These are phyloP conservation scores for Phellopilus nigrolimitatus DNA, from an alignment of 1,284 basidiomycete species.

Conservation along the genomic window DNA sequence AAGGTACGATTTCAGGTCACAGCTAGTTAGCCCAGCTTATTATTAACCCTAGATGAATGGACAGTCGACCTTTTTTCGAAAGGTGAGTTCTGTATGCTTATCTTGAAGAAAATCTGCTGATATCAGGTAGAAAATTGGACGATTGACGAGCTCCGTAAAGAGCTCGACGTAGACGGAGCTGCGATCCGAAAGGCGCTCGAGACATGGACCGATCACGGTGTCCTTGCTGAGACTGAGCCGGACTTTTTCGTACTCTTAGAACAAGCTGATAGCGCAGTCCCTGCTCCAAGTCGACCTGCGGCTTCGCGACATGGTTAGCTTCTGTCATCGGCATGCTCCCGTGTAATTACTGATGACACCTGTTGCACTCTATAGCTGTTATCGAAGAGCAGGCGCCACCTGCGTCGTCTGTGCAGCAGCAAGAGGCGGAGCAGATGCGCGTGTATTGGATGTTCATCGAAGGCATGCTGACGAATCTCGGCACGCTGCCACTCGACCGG, in stretches of 20 bases:
- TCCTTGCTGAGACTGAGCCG: conserved; percentile 63
- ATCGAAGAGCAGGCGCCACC: conserved; percentile 38
- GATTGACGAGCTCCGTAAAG: conserved; percentile 56
- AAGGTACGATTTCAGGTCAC: conserved; percentile 38
- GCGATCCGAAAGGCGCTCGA: conserved; percentile 68
- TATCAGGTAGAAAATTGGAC: conserved; percentile 40
- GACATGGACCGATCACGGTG: conserved; percentile 81
- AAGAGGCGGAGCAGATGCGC: conserved; percentile 79
- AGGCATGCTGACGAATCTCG: conserved; percentile 82
- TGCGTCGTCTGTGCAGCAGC: conserved; percentile 58
- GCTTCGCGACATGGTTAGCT: conserved; percentile 31
- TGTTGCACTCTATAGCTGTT: conserved; percentile 6
- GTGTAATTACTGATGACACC: conserved; percentile 5
- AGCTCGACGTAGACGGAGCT: conserved; percentile 60
- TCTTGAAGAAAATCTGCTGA: not conserved
- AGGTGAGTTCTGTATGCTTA: not conserved
- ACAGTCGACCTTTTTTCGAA: not conserved
- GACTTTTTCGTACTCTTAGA: conserved; percentile 62
- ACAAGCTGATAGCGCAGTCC: conserved; percentile 34
- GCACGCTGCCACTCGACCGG: conserved; percentile 62
- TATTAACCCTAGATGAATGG: not conserved
- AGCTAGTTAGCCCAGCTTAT: not conserved
- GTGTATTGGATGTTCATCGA: conserved; percentile 86
- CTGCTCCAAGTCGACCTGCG: conserved; percentile 26
- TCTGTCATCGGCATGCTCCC: conserved; percentile 7